Evolutionary conservation across 106 monocot genomes (phyloP).

Genomic region (Acanthochlamys bracteata): DNA sequence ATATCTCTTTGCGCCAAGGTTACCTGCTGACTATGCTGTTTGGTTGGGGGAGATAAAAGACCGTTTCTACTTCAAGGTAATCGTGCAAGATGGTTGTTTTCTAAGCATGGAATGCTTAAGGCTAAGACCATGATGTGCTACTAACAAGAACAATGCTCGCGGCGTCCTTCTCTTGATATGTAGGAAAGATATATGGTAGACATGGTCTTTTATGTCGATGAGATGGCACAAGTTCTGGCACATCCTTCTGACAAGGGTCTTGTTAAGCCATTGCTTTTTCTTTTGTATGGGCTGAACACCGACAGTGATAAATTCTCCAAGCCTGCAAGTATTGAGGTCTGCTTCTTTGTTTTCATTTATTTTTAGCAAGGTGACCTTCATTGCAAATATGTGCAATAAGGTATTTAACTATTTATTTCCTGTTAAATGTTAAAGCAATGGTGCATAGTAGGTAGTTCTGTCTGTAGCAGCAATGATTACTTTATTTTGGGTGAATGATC

Average conservation of each 20-base stretch:
- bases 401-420: no score
- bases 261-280: slow-evolving; percentile 62
- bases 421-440: no score
- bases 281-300: slow-evolving; percentile 82
- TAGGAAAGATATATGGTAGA: slow-evolving; percentile 92
- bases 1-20: slow-evolving; percentile 76
- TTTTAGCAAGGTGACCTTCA: no score
- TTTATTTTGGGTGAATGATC: no score
- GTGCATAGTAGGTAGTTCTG: no score
- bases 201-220: slow-evolving; percentile 78
- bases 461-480: no score
- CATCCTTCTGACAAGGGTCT: slow-evolving; percentile 18
- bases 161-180: not conserved
- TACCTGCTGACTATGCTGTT: slow-evolving; percentile 93
- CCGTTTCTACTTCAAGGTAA: slow-evolving; percentile 63
- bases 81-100: no score
- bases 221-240: slow-evolving; percentile 53
- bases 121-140: no score
- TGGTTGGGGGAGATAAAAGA: slow-evolving; percentile 96
- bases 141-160: no score
- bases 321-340: slow-evolving; percentile 82
- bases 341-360: no score
- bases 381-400: no score
- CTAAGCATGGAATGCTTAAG: no score
- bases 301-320: slow-evolving; percentile 84